These are phyloP conservation scores for Colletotrichum lupini DNA, from an alignment of 2,329 filamentous ascomycete genomes.

Conservation along the genomic window DNA sequence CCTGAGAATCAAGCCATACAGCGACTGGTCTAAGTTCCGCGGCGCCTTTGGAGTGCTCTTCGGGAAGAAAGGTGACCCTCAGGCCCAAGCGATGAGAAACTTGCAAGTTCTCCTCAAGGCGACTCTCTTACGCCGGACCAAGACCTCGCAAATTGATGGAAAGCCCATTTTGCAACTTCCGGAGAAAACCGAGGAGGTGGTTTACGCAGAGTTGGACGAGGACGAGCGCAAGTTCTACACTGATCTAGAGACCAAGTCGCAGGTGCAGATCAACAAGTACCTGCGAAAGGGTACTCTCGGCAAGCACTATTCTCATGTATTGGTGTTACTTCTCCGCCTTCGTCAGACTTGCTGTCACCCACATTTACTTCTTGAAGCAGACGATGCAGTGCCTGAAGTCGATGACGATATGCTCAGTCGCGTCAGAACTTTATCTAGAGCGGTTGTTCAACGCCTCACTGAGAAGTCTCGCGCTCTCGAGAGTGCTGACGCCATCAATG, in stretches of 20 bases:
- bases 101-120: constrained; percentile 82
- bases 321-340: constrained; percentile 83
- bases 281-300: constrained; percentile 75
- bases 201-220: constrained; percentile 73
- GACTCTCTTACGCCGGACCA: constrained; percentile 85
- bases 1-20: constrained; percentile 80
- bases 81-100: constrained; percentile 73
- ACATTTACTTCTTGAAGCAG: constrained; percentile 68
- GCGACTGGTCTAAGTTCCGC: constrained; percentile 71
- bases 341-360: constrained; percentile 86
- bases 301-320: constrained; percentile 80
- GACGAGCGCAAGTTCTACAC: constrained; percentile 75
- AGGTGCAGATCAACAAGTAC: constrained; percentile 81
- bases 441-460: constrained; percentile 75
- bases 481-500: constrained; percentile 47
- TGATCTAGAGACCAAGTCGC: constrained; percentile 73
- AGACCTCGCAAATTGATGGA: constrained; percentile 82
- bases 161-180: constrained; percentile 79
- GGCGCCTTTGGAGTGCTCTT: constrained; percentile 55
- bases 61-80: constrained; percentile 58
- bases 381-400: constrained; percentile 52
- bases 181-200: constrained; percentile 69
- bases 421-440: constrained; percentile 67
- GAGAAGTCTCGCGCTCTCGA: constrained; percentile 37
- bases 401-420: constrained; percentile 66